Evolutionary conservation across 148 eudicot species (phyloP), one percentile per base, ranked within the genome.

Genomic region (Linanthus parryae): DNA sequence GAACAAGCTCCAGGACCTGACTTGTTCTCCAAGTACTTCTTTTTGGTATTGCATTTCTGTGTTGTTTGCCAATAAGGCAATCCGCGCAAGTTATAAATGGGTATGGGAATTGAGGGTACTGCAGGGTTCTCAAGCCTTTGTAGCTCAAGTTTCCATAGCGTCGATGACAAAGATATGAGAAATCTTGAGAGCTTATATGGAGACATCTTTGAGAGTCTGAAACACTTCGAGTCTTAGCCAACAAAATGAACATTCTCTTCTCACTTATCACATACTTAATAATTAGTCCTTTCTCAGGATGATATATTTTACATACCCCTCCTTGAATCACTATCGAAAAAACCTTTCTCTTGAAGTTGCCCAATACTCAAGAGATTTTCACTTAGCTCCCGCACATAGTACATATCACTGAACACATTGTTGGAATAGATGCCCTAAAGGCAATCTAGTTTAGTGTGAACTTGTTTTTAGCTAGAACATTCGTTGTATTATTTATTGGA

Each of bases 111-210:
- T 13, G 50, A 8, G 50, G 50, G 5, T 33, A 14, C 15, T 34
- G 37, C 10, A 59, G 14, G 7, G 46, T 46, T 11, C 19, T 23
- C 43, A 61, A 23, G 1, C 65, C 65, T 8, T 41, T 41, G 15
- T 11, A 51, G 11, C 50, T 61, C 1, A 61, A n/a, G 12, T 61
- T 51, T 7, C 58, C 44, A 61, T 51, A 61, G 2, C 65, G 5
- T 4, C 14, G 11, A 38, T 61, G 58, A 50, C 65, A 51, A 3
- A 61, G 29, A 14, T 20, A 23, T 7, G 36, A 1, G 6, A 7
- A 22, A 13, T 45, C 44, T 29, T 27, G 8, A n/a, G 7, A 9
- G 2, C 13, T 47, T 13, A 43, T 47, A 2, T 19, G 21, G 2
- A 45, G 22, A 39, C 63, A 58, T 2, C 7, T 15, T 0, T n/a